These are phyloP conservation scores for Vitis amurensis DNA, from an alignment of 164 flowering plant species.

Conservation along the genomic window DNA sequence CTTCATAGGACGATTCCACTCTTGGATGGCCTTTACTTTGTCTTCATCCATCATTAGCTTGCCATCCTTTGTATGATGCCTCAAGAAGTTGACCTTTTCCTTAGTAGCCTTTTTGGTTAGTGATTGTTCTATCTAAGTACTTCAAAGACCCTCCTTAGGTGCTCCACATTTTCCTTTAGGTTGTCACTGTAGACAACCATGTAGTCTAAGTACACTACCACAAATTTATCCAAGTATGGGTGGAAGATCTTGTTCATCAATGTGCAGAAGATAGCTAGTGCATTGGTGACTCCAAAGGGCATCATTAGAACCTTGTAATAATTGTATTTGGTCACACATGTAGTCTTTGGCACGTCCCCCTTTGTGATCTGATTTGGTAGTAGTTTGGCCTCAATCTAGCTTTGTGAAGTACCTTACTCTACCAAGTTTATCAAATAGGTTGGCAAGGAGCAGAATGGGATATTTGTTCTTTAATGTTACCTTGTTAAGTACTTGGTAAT, in stretches of 20 bases:
- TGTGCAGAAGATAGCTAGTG: neutral
- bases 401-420: neutral
- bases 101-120: neutral
- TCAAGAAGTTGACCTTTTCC: neutral
- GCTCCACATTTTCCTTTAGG: neutral
- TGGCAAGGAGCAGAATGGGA: neutral
- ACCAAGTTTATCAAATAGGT: neutral
- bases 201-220: slow-evolving; percentile 1
- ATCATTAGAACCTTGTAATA: slow-evolving; percentile 5
- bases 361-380: neutral
- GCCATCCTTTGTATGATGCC: neutral
- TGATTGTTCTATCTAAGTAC: neutral
- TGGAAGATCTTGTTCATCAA: neutral
- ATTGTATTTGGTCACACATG: neutral
- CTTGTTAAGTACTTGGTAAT: too few relatives aligned
- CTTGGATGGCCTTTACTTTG: neutral
- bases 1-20: neutral
- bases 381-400: slow-evolving; percentile 1
- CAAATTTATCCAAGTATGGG: neutral
- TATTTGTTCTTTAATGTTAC: neutral
- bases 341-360: neutral
- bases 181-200: neutral
- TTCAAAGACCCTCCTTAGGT: neutral
- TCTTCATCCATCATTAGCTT: neutral
- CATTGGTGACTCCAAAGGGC: slow-evolving; percentile 12